These are phyloP conservation scores for Heracleum sosnowskyi DNA, from an alignment of 129 eudicot genomes.

Conservation along the genomic window DNA sequence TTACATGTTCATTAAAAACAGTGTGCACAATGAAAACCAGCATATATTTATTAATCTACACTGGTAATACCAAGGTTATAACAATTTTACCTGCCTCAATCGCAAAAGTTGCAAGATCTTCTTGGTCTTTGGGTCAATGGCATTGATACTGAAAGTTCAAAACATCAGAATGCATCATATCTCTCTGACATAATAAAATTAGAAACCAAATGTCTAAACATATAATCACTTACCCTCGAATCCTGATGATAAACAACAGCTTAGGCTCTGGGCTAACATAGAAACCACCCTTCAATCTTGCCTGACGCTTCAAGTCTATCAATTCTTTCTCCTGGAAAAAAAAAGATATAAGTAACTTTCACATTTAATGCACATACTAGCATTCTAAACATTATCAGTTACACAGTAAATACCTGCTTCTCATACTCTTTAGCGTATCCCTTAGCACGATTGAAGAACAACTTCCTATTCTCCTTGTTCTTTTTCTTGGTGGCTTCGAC, in stretches of 20 bases:
- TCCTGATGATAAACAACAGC: conserved; percentile 64
- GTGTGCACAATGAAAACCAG: not conserved
- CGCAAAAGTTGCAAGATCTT: conserved; percentile 80
- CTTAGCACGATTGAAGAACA: conserved; percentile 57
- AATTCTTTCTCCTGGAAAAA: conserved; percentile 50
- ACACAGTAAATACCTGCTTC: conserved; percentile 39
- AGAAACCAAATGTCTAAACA: not conserved
- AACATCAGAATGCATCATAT: not conserved
- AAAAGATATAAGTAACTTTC: no score
- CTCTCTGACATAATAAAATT: not conserved
- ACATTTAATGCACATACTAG: not conserved
- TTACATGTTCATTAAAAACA: not conserved
- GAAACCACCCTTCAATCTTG: conserved; percentile 85
- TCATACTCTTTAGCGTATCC: conserved; percentile 63
- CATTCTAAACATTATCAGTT: not conserved
- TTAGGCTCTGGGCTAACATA: conserved; percentile 85
- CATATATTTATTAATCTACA: not conserved
- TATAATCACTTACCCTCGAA: conserved; percentile 49
- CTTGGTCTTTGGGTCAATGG: conserved; percentile 73
- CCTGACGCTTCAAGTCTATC: conserved; percentile 74
- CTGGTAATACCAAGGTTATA: not conserved
- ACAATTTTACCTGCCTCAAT: conserved; percentile 59
- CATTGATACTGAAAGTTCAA: conserved; percentile 54
- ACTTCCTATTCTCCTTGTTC: conserved; percentile 55
- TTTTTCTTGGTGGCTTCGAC: conserved; percentile 45